A percentile compares a stretch with the other conserved stretches of the same genome.
Conservation (phyloP, 2,329 filamentous ascomycete species). For the Tolypocladium ovalisporum region DNA sequence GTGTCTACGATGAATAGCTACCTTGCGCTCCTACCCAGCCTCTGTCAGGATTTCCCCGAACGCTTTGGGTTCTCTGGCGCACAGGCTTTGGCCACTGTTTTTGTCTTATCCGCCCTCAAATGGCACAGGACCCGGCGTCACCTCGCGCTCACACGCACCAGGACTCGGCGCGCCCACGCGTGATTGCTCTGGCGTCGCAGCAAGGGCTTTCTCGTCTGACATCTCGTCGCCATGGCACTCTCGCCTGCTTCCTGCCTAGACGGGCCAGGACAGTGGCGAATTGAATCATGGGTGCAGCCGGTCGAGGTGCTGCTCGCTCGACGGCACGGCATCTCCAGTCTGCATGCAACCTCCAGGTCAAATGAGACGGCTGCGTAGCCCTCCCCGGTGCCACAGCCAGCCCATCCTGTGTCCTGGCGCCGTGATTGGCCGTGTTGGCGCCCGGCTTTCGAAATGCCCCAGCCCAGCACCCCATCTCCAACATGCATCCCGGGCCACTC, state of each 20-base stretch:
- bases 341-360: background rate
- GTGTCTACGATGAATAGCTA: too few relatives aligned
- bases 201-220: background rate
- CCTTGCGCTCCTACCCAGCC: background rate
- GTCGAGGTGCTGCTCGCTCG: background rate
- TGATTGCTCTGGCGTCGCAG: background rate
- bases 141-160: background rate
- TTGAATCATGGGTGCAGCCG: conserved; percentile 2
- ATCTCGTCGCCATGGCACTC: conserved; percentile 2
- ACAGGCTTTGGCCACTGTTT: background rate
- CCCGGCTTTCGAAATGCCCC: conserved; percentile 13
- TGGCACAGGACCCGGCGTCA: background rate
- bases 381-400: background rate
- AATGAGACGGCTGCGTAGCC: background rate
- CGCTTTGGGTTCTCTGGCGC: background rate
- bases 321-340: background rate
- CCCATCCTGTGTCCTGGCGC: conserved; percentile 1
- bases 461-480: conserved; percentile 1
- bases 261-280: conserved; percentile 6
- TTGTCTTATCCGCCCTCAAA: background rate
- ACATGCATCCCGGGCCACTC: conserved; percentile 1
- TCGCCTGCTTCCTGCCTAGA: background rate
- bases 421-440: conserved; percentile 25
- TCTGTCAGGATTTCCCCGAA: too few relatives aligned
- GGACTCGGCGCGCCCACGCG: background rate